phyloP scores from a whole-genome alignment of 169 alveolate genomes.

The Theileria luwenshuni region DNA sequence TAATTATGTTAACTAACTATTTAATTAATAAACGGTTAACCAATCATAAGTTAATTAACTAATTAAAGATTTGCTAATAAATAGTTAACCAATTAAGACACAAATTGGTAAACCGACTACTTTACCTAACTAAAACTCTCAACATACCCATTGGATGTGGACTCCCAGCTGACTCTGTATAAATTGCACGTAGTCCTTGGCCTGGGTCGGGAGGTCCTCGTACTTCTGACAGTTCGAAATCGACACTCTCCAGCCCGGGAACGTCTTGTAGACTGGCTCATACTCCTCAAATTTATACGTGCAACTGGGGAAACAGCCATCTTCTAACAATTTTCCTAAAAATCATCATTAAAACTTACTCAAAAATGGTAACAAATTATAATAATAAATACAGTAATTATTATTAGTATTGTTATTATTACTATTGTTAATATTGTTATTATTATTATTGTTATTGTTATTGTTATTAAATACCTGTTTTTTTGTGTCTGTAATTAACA shows the following conservation, averaged over 20 bases:
- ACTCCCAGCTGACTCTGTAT: slow-evolving; percentile 80
- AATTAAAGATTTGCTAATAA: too few relatives aligned
- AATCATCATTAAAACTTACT: neutral
- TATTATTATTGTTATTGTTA: neutral
- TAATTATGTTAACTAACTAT: too few relatives aligned
- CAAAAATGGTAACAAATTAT: neutral
- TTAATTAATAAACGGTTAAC: too few relatives aligned
- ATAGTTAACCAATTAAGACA: too few relatives aligned
- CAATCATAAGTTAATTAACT: too few relatives aligned
- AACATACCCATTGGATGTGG: slow-evolving; percentile 90
- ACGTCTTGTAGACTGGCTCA: slow-evolving; percentile 85
- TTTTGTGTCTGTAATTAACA: slow-evolving; percentile 72
- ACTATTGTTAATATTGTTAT: neutral
- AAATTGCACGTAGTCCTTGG: slow-evolving; percentile 80
- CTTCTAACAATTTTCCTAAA: slow-evolving; percentile 66
- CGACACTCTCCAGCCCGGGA: slow-evolving; percentile 89
- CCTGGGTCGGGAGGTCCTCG: slow-evolving; percentile 84
- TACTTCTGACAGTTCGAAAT: slow-evolving; percentile 77
- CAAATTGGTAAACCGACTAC: too few relatives aligned
- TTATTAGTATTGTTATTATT: neutral
- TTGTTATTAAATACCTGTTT: slow-evolving; percentile 52
- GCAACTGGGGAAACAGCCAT: slow-evolving; percentile 84
- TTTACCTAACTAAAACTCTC: too few relatives aligned
- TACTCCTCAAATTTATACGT: slow-evolving; percentile 78
- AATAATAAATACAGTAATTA: slow-evolving; percentile 4